phyloP scores from a whole-genome alignment of 139 green algal species.

The Chlamydomonas asymmetrica region DNA sequence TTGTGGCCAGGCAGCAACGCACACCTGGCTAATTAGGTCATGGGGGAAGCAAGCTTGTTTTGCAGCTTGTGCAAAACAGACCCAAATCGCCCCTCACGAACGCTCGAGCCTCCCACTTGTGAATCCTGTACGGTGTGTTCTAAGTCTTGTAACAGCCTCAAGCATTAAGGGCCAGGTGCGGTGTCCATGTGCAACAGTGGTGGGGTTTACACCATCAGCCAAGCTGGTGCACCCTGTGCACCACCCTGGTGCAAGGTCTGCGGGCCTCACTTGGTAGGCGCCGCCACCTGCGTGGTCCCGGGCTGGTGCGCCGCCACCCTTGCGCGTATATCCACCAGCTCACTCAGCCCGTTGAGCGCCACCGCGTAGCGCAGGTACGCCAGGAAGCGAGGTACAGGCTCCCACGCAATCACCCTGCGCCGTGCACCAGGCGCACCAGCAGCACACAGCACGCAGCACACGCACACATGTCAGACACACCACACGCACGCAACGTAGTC shows the following conservation, averaged over 20 bases:
- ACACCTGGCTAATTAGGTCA: background rate
- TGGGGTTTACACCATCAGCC: background rate
- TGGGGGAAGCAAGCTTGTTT: too few relatives aligned
- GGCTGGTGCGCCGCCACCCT: background rate
- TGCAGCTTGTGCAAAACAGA: background rate
- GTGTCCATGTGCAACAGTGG: background rate
- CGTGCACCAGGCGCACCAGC: too few relatives aligned
- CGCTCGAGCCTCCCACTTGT: background rate
- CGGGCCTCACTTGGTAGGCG: background rate
- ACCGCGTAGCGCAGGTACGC: conserved; percentile 60
- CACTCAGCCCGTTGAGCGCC: conserved; percentile 32
- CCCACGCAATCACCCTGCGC: conserved; percentile 67
- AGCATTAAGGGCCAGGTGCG: too few relatives aligned
- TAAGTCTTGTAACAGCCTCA: background rate
- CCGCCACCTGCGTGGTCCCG: background rate
- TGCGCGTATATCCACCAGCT: conserved; percentile 5
- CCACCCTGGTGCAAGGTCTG: background rate
- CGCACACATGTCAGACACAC: background rate
- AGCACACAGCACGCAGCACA: background rate
- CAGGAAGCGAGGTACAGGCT: conserved; percentile 75
- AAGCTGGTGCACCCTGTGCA: background rate
- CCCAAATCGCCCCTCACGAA: background rate
- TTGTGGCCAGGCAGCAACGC: background rate
- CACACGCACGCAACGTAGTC: background rate
- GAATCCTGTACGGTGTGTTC: background rate